phyloP scores from a whole-genome alignment of 768 basidiomycete genomes.

The Serendipita sp. region DNA sequence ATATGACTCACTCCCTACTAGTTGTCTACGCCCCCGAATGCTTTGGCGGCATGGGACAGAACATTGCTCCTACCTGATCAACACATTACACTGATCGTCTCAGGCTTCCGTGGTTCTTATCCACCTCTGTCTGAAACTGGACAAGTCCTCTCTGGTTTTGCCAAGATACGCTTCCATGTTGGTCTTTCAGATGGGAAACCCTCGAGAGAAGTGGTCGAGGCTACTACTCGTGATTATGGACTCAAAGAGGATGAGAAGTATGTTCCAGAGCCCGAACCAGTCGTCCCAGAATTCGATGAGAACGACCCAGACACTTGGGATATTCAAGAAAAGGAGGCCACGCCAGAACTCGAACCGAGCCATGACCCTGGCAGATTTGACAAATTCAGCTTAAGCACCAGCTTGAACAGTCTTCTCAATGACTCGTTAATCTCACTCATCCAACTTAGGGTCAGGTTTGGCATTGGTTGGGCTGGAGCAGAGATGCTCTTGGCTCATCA shows the following conservation, averaged over 20 bases:
- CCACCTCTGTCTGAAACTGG: conserved; percentile 35
- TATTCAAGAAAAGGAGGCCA: conserved; percentile 1
- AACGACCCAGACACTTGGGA: conserved; percentile 7
- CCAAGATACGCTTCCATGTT: conserved; percentile 39
- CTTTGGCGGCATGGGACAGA: conserved; percentile 60
- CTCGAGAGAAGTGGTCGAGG: conserved; percentile 28
- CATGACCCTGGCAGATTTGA: conserved; percentile 29
- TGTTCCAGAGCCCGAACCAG: conserved; percentile 14
- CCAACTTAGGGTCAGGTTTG: conserved; percentile 33
- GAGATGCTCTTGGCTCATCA: conserved; percentile 35
- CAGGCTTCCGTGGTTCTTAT: conserved; percentile 36
- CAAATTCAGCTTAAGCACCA: conserved; percentile 45
- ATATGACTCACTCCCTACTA: background rate
- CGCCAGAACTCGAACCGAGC: conserved; percentile 19
- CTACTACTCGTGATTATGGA: conserved; percentile 35
- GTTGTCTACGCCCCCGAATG: conserved; percentile 36
- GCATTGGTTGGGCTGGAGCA: conserved; percentile 54
- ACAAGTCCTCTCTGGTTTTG: conserved; percentile 22
- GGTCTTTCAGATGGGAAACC: conserved; percentile 47
- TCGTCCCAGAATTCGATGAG: conserved; percentile 22
- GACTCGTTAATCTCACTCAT: conserved; percentile 39
- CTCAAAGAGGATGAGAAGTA: conserved; percentile 25
- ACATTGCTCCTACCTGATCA: conserved; percentile 40
- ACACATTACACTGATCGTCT: conserved; percentile 49
- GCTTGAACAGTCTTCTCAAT: conserved; percentile 46